Base-by-base conservation (phyloP, 352 stramenopile species). In the Pythium coloratum region DNA sequence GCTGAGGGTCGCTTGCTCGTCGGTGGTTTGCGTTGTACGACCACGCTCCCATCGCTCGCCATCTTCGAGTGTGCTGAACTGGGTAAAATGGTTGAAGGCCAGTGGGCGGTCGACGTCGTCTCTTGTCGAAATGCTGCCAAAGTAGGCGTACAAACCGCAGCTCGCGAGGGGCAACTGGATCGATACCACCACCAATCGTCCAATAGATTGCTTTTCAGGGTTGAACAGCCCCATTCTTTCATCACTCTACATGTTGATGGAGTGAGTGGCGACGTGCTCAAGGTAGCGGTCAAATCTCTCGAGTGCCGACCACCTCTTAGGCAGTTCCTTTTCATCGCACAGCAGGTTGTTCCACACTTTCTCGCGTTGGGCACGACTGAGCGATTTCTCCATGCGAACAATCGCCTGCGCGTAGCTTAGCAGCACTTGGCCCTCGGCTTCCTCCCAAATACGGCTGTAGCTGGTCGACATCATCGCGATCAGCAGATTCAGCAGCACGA, bases 401-500 rank as follows among this genome's bases (percentile, higher is more conserved):
- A 51, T 51, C 14, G 16, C n/a, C n/a, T 51, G 44, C 24, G 44
- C 44, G n/a, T 51, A 30, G 44, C 44, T 51, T 2, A 51, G 44
- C 44, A 51, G 44, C 44, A 51, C 44, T 51, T 51, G 44, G 8
- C 44, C 16, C 44, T 51, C 44, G 2, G 44, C 44, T 12, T 51
- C 0, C 6, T 51, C 44, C 44, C 44, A 51, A 3, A 51, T 18
- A 18, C 9, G 0, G 18, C 44, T 28, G 16, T 51, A 51, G 44
- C 44, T 51, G 0, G 44, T 50, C 44, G 44, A 50, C 44, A 50
- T 50, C 44, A 50, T 50, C 44, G 44, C 44, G 44, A 50, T 50
- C 44, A 50, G n/a, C 44, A 50, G 44, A 50, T 50, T 50, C 14
- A 50, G n/a, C 16, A 50, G 44, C 44, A 50, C 44, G 16, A 50